Evolutionary conservation across 192 early-diverging fungal species (phyloP).

Genomic region (Mortierella alpina): DNA sequence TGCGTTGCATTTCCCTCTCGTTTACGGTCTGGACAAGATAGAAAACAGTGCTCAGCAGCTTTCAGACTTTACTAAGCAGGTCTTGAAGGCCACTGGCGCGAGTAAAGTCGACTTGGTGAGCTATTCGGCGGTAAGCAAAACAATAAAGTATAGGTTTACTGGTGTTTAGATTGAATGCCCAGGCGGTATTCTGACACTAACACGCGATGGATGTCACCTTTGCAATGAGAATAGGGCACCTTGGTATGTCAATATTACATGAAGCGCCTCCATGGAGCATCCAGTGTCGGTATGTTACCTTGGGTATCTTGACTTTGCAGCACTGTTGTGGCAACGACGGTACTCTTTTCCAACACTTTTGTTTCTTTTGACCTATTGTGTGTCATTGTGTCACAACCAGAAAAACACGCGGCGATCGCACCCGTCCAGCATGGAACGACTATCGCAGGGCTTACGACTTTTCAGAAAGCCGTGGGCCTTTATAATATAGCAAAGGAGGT

Average conservation of each 20-base stretch:
- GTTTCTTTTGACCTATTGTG: too few species aligned
- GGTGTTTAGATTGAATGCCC: too few species aligned
- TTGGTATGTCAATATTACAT: constrained; percentile 7
- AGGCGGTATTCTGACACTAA: too few species aligned
- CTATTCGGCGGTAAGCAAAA: neutral
- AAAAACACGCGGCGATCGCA: neutral
- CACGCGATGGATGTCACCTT: too few species aligned
- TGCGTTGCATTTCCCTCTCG: neutral
- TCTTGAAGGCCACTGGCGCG: neutral
- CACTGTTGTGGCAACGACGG: too few species aligned
- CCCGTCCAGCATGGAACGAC: neutral
- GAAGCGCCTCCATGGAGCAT: constrained; percentile 8
- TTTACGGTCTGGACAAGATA: constrained; percentile 6
- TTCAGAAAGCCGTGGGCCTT: neutral
- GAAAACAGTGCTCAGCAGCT: constrained; percentile 8
- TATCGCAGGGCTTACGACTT: neutral
- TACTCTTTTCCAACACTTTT: neutral
- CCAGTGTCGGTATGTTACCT: neutral
- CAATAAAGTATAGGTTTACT: too few species aligned
- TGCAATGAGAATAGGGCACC: neutral
- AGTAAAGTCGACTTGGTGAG: constrained; percentile 8
- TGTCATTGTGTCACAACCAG: neutral
- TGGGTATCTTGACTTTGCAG: neutral
- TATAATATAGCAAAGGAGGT: too few species aligned
- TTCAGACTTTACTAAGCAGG: constrained; percentile 2